These are phyloP conservation scores for Saccharomyces hybrid DNA, from an alignment of 1,139 yeast genomes.

Conservation along the genomic window DNA sequence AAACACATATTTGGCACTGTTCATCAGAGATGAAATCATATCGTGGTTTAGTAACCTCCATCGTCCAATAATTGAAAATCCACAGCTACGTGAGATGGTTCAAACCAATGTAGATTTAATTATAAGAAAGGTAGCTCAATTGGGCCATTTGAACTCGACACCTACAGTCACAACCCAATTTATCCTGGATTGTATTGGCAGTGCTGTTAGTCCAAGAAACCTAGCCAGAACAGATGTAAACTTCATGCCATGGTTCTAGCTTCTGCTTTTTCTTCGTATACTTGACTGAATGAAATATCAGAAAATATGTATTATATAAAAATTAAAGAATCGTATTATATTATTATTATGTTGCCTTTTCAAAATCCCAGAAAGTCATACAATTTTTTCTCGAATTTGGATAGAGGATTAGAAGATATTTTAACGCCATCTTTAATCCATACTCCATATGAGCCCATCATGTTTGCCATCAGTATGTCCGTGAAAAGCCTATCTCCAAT, in stretches of 20 bases:
- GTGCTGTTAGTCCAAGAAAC: slow-evolving; percentile 93
- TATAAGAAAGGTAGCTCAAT: slow-evolving; percentile 56
- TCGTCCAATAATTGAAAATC: slow-evolving; percentile 47
- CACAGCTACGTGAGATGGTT: slow-evolving; percentile 80
- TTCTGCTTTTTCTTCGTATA: neutral
- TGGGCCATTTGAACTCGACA: slow-evolving; percentile 73
- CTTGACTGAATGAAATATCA: neutral
- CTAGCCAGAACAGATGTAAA: slow-evolving; percentile 86
- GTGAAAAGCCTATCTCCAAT: slow-evolving; percentile 89
- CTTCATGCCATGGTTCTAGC: slow-evolving; percentile 84
- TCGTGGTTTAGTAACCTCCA: slow-evolving; percentile 91
- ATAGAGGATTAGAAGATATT: slow-evolving; percentile 17
- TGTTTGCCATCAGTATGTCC: slow-evolving; percentile 86
- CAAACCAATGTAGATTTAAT: slow-evolving; percentile 81
- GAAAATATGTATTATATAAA: neutral
- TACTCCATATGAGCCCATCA: slow-evolving; percentile 80
- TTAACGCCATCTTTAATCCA: slow-evolving; percentile 77
- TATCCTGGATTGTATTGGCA: slow-evolving; percentile 82
- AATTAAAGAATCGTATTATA: neutral
- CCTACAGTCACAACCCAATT: slow-evolving; percentile 85
- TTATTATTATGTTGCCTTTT: neutral
- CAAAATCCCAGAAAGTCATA: slow-evolving; percentile 5
- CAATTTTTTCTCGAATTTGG: slow-evolving; percentile 21
- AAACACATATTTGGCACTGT: slow-evolving; percentile 79
- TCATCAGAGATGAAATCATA: slow-evolving; percentile 89